A percentile compares a stretch with the other conserved stretches of the same genome.
Evolutionary conservation across 192 early-diverging fungal genomes (phyloP).

Genomic region (Backusella sp.): DNA sequence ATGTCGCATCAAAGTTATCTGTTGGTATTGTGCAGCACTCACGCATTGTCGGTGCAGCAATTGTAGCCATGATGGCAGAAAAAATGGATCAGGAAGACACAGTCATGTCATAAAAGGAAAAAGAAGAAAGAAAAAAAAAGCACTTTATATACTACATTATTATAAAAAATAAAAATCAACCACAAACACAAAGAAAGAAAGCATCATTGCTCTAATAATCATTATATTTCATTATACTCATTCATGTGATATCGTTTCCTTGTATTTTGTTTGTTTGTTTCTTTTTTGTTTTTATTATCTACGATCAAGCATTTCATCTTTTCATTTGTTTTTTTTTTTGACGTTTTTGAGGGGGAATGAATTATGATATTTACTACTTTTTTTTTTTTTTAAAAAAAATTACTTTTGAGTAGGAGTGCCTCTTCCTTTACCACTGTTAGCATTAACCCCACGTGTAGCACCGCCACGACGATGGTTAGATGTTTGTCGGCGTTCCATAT

Average conservation of each 20-base stretch:
- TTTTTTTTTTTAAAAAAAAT: background rate
- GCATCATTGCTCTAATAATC: background rate
- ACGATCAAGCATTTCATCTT: background rate
- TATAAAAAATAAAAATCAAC: background rate
- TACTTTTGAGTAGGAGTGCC: conserved; percentile 9
- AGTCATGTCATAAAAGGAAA: background rate
- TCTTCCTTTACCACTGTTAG: conserved; percentile 13
- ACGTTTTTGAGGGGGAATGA: no score
- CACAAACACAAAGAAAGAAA: background rate
- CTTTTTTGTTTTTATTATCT: background rate
- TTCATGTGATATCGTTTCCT: background rate
- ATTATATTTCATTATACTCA: background rate
- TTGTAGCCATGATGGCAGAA: conserved; percentile 43
- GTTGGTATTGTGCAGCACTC: conserved; percentile 37
- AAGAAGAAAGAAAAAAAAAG: background rate
- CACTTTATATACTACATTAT: background rate
- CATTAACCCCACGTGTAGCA: background rate
- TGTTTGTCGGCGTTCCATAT: background rate
- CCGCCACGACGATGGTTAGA: conserved; percentile 4
- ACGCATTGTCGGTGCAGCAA: conserved; percentile 40
- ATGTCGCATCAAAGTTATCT: conserved; percentile 31
- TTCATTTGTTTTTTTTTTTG: background rate
- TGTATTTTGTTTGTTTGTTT: background rate
- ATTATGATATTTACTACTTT: conserved; percentile 8
- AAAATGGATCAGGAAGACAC: conserved; percentile 23